phyloP scores from a whole-genome alignment of 306 rosid species.

The Cercis canadensis region DNA sequence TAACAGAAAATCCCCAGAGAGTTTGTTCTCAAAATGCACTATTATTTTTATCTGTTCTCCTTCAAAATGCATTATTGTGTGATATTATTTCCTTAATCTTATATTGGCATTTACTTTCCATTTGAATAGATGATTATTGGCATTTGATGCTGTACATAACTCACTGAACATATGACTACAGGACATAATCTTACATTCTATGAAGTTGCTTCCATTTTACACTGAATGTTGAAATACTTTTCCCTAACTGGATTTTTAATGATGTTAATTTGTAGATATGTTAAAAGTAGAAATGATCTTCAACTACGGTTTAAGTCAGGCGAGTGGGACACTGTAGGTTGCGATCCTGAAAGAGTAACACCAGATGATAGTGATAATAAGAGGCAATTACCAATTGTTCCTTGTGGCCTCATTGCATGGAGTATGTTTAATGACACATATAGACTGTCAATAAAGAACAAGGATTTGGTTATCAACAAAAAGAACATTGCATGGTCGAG shows the following conservation, averaged over 20 bases:
- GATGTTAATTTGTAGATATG: constrained; percentile 56
- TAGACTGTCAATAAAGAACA: constrained; percentile 55
- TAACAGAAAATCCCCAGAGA: too few species aligned
- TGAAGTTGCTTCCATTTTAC: not conserved
- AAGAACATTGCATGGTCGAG: constrained; percentile 87
- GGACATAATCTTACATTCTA: too few species aligned
- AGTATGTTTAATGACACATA: constrained; percentile 91
- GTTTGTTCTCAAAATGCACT: too few species aligned
- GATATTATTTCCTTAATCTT: too few species aligned
- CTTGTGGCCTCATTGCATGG: constrained; percentile 93
- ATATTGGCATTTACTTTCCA: constrained; percentile 14
- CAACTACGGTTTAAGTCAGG: constrained; percentile 55
- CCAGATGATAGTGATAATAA: not conserved
- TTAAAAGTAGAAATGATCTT: constrained; percentile 64
- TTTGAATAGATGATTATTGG: too few species aligned
- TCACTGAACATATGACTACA: too few species aligned
- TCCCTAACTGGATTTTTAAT: constrained; percentile 37
- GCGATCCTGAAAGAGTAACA: constrained; percentile 59
- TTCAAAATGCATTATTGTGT: too few species aligned
- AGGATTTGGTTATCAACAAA: constrained; percentile 61
- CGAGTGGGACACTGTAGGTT: constrained; percentile 37
- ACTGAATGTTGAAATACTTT: constrained; percentile 20
- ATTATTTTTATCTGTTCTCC: too few species aligned
- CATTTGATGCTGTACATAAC: too few species aligned
- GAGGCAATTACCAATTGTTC: constrained; percentile 55